A percentile compares a stretch with the other conserved stretches of the same genome.
Conservation (phyloP, 345 rosid genomes). For the Erucastrum elatum region DNA sequence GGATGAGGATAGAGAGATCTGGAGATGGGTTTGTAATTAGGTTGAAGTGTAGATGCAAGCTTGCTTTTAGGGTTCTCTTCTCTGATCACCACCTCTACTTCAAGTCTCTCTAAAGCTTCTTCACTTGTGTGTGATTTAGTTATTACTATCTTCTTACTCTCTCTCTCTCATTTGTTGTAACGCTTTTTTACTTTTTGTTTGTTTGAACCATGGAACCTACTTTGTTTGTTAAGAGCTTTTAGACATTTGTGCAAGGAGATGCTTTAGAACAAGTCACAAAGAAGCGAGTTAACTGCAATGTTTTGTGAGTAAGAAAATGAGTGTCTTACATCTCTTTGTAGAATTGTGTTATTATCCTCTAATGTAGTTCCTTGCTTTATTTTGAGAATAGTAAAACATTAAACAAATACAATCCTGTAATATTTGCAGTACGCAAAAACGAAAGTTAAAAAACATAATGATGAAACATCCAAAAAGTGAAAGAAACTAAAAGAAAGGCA, state of each 20-base stretch:
- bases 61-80: constrained; percentile 37
- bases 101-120: constrained; percentile 28
- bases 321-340: not conserved
- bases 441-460: not conserved
- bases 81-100: constrained; percentile 37
- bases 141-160: not conserved
- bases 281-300: constrained; percentile 32
- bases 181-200: not conserved
- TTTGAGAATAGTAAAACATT: not conserved
- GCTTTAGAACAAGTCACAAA: constrained; percentile 8
- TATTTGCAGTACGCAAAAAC: not conserved
- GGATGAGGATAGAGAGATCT: constrained; percentile 44
- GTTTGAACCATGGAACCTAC: not conserved
- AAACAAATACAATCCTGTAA: not conserved
- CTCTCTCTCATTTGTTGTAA: not conserved
- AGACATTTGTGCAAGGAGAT: not conserved
- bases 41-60: constrained; percentile 36
- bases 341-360: not conserved
- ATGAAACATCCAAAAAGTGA: constrained; percentile 6
- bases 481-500: not conserved
- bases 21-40: constrained; percentile 40
- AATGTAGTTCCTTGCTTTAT: not conserved
- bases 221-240: not conserved
- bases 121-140: not conserved
- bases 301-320: not conserved